These are phyloP conservation scores for Salvia miltiorrhiza DNA, from an alignment of 257 asterid species.

Conservation along the genomic window DNA sequence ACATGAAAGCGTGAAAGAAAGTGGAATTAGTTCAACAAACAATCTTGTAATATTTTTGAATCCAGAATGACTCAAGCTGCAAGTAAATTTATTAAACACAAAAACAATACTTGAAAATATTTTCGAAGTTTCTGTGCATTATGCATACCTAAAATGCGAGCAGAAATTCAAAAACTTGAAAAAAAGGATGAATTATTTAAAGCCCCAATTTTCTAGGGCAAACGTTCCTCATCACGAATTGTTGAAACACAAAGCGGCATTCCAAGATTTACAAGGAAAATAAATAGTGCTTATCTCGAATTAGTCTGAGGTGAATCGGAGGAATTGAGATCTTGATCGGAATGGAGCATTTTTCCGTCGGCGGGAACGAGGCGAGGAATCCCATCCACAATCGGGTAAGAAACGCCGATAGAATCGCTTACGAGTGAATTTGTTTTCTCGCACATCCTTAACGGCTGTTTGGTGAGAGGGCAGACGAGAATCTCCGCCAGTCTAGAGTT, in stretches of 20 bases:
- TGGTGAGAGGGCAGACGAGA: conserved; percentile 14
- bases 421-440: conserved; percentile 8
- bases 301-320: neutral
- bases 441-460: conserved; percentile 6
- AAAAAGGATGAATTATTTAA: neutral
- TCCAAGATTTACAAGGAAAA: neutral
- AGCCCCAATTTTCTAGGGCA: neutral
- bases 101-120: no score
- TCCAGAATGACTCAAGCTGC: neutral
- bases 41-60: neutral
- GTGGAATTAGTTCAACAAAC: no score
- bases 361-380: conserved; percentile 15
- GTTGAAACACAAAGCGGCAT: neutral
- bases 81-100: neutral
- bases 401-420: conserved; percentile 13
- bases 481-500: neutral
- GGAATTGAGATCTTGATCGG: neutral
- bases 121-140: no score
- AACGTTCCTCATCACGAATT: neutral
- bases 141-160: no score
- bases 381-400: conserved; percentile 4
- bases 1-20: no score
- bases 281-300: neutral
- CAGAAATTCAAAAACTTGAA: no score
- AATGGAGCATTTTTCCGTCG: neutral